phyloP scores from a whole-genome alignment of 805 yeast genomes.

The Candida sphagnicola region DNA sequence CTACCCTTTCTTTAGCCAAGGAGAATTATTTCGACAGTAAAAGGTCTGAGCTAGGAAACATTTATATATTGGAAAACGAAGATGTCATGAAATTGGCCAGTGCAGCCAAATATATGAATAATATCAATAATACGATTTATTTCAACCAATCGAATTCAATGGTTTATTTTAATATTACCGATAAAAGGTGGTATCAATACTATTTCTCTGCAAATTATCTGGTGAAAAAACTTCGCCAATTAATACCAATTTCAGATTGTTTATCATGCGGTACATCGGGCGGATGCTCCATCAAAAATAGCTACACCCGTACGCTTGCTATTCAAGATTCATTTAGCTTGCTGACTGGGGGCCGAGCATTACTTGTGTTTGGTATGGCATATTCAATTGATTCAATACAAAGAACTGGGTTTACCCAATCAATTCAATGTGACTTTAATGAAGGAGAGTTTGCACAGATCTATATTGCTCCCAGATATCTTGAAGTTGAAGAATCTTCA shows the following conservation, averaged over 20 bases:
- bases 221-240: not conserved
- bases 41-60: no score
- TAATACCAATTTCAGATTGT: constrained; percentile 1
- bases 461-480: constrained; percentile 1
- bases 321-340: not conserved
- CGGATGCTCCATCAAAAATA: not conserved
- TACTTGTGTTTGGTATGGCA: not conserved
- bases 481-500: constrained; percentile 2
- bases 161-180: constrained; percentile 1
- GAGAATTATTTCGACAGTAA: no score
- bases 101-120: constrained; percentile 1
- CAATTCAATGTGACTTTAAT: not conserved
- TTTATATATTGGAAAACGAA: not conserved
- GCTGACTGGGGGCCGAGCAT: not conserved
- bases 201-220: not conserved
- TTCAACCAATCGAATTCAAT: constrained; percentile 1
- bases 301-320: not conserved
- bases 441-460: constrained; percentile 1
- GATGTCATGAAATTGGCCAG: constrained; percentile 1
- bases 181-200: constrained; percentile 1
- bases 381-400: constrained; percentile 1
- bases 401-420: not conserved
- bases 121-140: not conserved
- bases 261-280: not conserved
- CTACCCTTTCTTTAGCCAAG: not conserved